Percentiles rank a stretch among this genome's conserved stretches.
These are phyloP conservation scores for Candida taoyuanica DNA, from an alignment of 805 yeast genomes.

Conservation along the genomic window DNA sequence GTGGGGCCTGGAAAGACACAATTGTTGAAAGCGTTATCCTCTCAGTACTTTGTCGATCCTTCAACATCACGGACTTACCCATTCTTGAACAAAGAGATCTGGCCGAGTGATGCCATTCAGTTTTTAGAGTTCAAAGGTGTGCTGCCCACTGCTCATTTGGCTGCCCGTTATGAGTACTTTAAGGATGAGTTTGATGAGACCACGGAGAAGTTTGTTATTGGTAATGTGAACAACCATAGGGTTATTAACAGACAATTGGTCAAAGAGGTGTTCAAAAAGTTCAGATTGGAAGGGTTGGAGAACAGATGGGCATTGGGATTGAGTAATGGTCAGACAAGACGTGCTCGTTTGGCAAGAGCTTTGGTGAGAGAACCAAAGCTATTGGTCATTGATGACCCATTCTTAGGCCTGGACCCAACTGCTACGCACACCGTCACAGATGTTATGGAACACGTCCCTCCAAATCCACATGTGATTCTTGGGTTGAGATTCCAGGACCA, in stretches of 20 bases:
- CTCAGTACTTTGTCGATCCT: slow-evolving; percentile 49
- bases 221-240: slow-evolving; percentile 34
- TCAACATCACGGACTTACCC: slow-evolving; percentile 54
- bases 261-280: slow-evolving; percentile 38
- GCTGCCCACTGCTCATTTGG: slow-evolving; percentile 60
- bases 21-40: slow-evolving; percentile 53
- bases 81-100: slow-evolving; percentile 34
- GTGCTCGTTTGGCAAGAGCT: slow-evolving; percentile 82
- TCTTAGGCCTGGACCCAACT: slow-evolving; percentile 80
- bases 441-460: slow-evolving; percentile 41
- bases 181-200: slow-evolving; percentile 81
- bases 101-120: slow-evolving; percentile 43
- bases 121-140: slow-evolving; percentile 45
- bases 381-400: slow-evolving; percentile 84
- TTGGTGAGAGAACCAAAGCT: slow-evolving; percentile 60
- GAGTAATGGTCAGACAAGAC: slow-evolving; percentile 89
- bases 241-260: slow-evolving; percentile 34
- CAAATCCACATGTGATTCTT: slow-evolving; percentile 53
- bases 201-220: slow-evolving; percentile 55
- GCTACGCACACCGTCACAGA: slow-evolving; percentile 59
- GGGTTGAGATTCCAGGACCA: slow-evolving; percentile 77
- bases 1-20: slow-evolving; percentile 52
- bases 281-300: slow-evolving; percentile 53
- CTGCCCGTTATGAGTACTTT: slow-evolving; percentile 85
- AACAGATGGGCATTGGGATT: slow-evolving; percentile 80